These are phyloP conservation scores for Lentinula raphanica DNA, from an alignment of 768 basidiomycete genomes.

Conservation along the genomic window DNA sequence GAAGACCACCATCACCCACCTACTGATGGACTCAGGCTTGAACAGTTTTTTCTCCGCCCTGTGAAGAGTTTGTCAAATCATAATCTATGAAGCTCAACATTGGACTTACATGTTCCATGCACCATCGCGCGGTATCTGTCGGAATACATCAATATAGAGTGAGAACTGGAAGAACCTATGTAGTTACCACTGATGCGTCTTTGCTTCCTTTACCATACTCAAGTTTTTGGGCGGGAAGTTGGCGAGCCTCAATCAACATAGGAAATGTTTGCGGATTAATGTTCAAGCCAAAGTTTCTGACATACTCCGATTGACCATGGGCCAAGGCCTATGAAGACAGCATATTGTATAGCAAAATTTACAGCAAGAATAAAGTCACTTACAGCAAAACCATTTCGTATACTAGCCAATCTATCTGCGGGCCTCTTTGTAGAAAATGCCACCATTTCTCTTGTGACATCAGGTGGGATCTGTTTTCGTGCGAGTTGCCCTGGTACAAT, in stretches of 20 bases:
- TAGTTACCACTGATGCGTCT: slow-evolving; percentile 38
- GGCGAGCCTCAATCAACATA: slow-evolving; percentile 36
- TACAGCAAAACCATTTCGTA: slow-evolving; percentile 51
- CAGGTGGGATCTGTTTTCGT: slow-evolving; percentile 64
- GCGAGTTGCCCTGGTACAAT: slow-evolving; percentile 66
- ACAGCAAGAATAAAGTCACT: background rate
- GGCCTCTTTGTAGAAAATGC: slow-evolving; percentile 67
- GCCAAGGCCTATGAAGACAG: slow-evolving; percentile 27
- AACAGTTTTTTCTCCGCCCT: slow-evolving; percentile 50
- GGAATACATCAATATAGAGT: background rate
- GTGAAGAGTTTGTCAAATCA: background rate
- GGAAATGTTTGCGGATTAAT: slow-evolving; percentile 28
- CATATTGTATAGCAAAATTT: background rate
- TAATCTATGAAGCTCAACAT: background rate
- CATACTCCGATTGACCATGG: slow-evolving; percentile 38
- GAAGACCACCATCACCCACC: slow-evolving; percentile 47
- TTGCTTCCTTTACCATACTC: slow-evolving; percentile 41
- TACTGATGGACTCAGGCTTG: slow-evolving; percentile 31
- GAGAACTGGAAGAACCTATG: slow-evolving; percentile 12
- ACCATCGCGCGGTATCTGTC: slow-evolving; percentile 36
- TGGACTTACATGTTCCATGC: slow-evolving; percentile 48
- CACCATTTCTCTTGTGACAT: slow-evolving; percentile 58
- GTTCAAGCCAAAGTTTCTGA: slow-evolving; percentile 35
- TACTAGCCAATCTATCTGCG: slow-evolving; percentile 47
- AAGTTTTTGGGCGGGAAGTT: slow-evolving; percentile 43